Evolutionary conservation across 129 eudicot species (phyloP).

Genomic region (Tagetes patula): DNA sequence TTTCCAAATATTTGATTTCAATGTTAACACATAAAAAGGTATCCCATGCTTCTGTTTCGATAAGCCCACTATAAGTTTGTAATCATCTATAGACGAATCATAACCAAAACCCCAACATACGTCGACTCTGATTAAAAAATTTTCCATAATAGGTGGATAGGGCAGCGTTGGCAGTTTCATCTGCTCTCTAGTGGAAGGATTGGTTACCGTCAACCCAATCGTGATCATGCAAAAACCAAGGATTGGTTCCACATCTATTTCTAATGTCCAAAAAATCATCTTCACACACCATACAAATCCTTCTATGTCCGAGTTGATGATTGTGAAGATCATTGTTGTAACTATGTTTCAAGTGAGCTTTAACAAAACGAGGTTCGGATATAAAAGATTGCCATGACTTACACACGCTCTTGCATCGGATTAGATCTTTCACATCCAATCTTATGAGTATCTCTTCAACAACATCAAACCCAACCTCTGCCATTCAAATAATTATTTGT

Average conservation of each 20-base stretch:
- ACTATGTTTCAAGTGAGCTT: background rate
- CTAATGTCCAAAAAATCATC: background rate
- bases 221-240: background rate
- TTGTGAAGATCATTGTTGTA: background rate
- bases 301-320: background rate
- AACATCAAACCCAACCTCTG: background rate
- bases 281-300: background rate
- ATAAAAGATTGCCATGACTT: slow-evolving; percentile 6
- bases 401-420: slow-evolving; percentile 10
- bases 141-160: background rate
- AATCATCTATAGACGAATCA: background rate
- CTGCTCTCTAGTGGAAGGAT: background rate
- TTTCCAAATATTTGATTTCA: background rate
- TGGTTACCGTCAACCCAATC: background rate
- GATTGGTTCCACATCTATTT: background rate
- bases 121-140: no score
- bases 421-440: background rate
- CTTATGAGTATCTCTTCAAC: background rate
- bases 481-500: background rate
- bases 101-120: no score
- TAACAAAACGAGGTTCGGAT: background rate
- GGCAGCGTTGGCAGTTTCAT: background rate
- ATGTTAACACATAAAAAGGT: background rate
- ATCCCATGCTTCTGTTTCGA: background rate
- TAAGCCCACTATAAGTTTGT: background rate